phyloP scores from a whole-genome alignment of 768 basidiomycete species.

The Sistotremastrum suecicum region DNA sequence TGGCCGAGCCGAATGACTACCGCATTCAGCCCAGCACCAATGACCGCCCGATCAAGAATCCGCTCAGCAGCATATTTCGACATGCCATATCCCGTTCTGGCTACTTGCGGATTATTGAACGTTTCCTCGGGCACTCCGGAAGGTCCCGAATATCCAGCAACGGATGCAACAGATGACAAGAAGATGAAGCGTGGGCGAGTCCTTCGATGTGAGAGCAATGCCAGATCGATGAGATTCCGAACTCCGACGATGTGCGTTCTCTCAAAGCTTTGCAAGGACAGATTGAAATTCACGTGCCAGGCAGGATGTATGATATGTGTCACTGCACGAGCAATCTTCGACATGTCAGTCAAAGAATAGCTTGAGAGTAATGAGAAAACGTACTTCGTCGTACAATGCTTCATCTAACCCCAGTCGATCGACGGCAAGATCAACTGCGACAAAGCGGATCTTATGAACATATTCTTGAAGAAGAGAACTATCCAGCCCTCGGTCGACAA shows the following conservation, averaged over 20 bases:
- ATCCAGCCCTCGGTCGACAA: no score
- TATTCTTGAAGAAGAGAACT: no score
- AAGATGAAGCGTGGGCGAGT: no score
- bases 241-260: slow-evolving; percentile 9
- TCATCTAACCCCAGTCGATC: no score
- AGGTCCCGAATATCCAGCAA: neutral
- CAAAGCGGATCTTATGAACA: no score
- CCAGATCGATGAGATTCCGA: slow-evolving; percentile 13
- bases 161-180: no score
- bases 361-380: no score
- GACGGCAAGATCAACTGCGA: no score
- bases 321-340: neutral
- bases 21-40: neutral
- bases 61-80: neutral
- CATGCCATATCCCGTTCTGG: neutral
- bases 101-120: no score
- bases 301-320: slow-evolving; percentile 9
- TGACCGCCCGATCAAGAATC: neutral
- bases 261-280: slow-evolving; percentile 12
- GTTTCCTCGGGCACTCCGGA: neutral
- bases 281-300: slow-evolving; percentile 16
- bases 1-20: neutral
- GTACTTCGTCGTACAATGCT: no score
- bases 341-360: no score
- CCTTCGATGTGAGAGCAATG: slow-evolving; percentile 5